A percentile compares a stretch with the other conserved stretches of the same genome.
phyloP scores from a whole-genome alignment of 768 basidiomycete genomes.

The Dioszegia crocea region DNA sequence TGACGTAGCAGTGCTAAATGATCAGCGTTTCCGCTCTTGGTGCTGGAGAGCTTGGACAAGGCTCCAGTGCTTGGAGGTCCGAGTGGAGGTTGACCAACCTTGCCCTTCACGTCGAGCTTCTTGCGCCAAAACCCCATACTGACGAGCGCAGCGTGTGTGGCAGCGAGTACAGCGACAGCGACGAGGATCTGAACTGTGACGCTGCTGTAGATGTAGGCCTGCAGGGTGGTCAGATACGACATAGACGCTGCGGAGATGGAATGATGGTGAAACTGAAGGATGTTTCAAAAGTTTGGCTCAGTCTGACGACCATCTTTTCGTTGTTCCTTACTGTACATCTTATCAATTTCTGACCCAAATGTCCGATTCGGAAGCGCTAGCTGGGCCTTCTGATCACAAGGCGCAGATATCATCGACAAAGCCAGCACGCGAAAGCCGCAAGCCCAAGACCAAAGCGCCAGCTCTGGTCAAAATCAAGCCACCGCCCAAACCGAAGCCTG shows the following conservation, averaged over 20 bases:
- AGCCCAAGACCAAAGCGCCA: neutral
- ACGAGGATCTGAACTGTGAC: neutral
- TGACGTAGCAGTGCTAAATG: conserved; percentile 73
- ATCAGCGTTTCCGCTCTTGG: neutral
- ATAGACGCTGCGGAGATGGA: neutral
- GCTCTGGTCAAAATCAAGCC: neutral
- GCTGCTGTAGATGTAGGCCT: neutral
- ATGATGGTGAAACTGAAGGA: too few relatives aligned
- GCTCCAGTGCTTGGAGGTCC: too few relatives aligned
- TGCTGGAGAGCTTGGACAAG: too few relatives aligned
- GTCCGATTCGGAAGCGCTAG: too few relatives aligned
- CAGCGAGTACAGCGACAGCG: neutral
- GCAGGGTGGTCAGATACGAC: neutral
- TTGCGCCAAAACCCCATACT: conserved; percentile 24
- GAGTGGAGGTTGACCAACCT: too few relatives aligned
- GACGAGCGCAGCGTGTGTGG: neutral
- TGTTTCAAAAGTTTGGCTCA: too few relatives aligned
- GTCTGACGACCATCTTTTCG: too few relatives aligned
- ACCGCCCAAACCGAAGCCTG: conserved; percentile 20
- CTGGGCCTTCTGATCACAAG: too few relatives aligned
- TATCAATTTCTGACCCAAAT: too few relatives aligned
- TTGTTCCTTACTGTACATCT: too few relatives aligned
- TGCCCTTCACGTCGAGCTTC: conserved; percentile 28
- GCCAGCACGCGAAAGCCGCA: too few relatives aligned
- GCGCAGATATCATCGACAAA: too few relatives aligned